phyloP scores from a whole-genome alignment of 208 protist species.

The Wallacemonas sp. region DNA sequence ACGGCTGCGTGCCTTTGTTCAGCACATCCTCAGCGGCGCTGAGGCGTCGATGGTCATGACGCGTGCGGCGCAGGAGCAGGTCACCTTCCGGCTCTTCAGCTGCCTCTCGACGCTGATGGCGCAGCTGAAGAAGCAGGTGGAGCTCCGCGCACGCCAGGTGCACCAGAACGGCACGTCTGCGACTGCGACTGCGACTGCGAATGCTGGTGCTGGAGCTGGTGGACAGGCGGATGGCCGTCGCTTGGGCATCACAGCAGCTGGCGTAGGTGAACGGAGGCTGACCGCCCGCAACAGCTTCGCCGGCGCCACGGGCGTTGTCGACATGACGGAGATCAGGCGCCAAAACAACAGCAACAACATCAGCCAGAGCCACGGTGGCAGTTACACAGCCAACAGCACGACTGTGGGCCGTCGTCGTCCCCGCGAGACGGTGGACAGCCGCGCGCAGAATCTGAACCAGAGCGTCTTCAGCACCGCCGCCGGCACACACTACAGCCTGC shows the following conservation, averaged over 20 bases:
- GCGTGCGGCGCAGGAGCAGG: conserved; percentile 77
- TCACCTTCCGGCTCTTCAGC: conserved; percentile 53
- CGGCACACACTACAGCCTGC: conserved; percentile 5
- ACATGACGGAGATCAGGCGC: background rate
- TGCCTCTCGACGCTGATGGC: conserved; percentile 65
- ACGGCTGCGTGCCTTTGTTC: conserved; percentile 49
- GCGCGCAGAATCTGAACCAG: background rate
- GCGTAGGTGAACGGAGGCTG: background rate
- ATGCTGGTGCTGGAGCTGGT: no score
- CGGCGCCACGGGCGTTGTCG: background rate
- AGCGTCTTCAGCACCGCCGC: conserved; percentile 8
- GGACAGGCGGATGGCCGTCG: no score
- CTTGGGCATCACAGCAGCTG: no score
- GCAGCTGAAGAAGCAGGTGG: conserved; percentile 41
- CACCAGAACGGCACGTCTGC: background rate
- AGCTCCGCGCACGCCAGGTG: background rate
- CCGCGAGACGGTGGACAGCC: no score
- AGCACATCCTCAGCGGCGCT: conserved; percentile 43
- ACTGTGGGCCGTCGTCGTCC: background rate
- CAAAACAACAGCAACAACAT: background rate
- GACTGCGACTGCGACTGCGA: background rate
- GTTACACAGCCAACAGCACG: no score
- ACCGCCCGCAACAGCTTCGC: background rate
- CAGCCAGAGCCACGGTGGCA: no score
- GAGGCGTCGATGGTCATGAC: conserved; percentile 61